phyloP scores from a whole-genome alignment of 1,139 yeast species.

The Saccharomyces hybrid region DNA sequence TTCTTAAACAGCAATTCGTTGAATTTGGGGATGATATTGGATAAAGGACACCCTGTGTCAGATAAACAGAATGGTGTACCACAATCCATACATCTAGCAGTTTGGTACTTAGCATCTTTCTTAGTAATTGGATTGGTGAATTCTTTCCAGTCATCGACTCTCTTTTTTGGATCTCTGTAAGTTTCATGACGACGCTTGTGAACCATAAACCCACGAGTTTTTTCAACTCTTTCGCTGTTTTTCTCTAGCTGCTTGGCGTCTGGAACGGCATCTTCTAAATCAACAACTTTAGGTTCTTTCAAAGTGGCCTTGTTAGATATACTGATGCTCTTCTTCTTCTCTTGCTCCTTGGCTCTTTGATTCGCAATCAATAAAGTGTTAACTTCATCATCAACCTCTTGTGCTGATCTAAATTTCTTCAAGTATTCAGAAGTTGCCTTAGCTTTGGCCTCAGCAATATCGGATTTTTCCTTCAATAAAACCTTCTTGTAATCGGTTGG shows the following conservation, averaged over 20 bases:
- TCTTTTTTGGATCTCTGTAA: conserved; percentile 67
- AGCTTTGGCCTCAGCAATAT: conserved; percentile 49
- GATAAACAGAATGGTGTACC: conserved; percentile 99
- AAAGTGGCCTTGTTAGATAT: conserved; percentile 41
- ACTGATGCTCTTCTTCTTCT: conserved; percentile 36
- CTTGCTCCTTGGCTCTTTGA: conserved; percentile 35
- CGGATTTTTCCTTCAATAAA: conserved; percentile 66
- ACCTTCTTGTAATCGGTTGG: conserved; percentile 90
- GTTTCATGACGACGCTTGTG: conserved; percentile 84
- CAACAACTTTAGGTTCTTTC: conserved; percentile 77
- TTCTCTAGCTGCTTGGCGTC: conserved; percentile 61
- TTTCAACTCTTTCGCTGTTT: conserved; percentile 54
- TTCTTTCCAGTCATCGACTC: conserved; percentile 91
- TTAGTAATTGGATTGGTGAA: conserved; percentile 72
- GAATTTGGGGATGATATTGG: conserved; percentile 97
- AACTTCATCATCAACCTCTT: conserved; percentile 78
- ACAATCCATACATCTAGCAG: conserved; percentile 99
- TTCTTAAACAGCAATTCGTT: conserved; percentile 92
- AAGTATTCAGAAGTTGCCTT: conserved; percentile 38
- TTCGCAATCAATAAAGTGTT: conserved; percentile 70
- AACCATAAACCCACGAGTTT: conserved; percentile 80
- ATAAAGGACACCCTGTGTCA: conserved; percentile 96
- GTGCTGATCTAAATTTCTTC: conserved; percentile 50
- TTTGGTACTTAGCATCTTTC: conserved; percentile 81
- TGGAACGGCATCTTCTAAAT: conserved; percentile 80